Evolutionary conservation across 2,329 filamentous ascomycete species (phyloP).

Genomic region (Neofusicoccum parvum): DNA sequence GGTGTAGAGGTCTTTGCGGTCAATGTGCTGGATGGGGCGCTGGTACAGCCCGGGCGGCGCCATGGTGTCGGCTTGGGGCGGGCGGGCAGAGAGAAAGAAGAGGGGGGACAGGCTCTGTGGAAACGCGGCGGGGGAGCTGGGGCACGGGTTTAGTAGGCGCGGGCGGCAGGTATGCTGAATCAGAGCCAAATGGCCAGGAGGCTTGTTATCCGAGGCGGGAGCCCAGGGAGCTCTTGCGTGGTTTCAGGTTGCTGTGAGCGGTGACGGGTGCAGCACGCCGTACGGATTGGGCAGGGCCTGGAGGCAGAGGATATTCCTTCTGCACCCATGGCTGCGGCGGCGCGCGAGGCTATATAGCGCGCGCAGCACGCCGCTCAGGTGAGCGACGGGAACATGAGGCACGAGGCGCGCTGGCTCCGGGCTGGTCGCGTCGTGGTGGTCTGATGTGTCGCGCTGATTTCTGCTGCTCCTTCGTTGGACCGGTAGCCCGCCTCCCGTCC

Average conservation of each 20-base stretch:
- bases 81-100: not conserved
- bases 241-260: conserved; percentile 15
- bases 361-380: conserved; percentile 5
- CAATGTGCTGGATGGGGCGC: conserved; percentile 60
- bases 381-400: conserved; percentile 6
- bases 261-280: conserved; percentile 11
- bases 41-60: conserved; percentile 21
- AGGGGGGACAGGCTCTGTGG: not conserved
- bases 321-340: not conserved
- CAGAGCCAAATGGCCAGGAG: conserved; percentile 15
- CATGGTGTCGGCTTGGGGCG: not conserved
- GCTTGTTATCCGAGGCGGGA: conserved; percentile 4
- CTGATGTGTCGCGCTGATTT: conserved; percentile 10
- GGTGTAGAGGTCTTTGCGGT: conserved; percentile 71
- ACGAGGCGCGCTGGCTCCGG: conserved; percentile 7
- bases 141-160: conserved; percentile 13
- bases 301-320: not conserved
- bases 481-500: not conserved
- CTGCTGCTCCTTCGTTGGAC: conserved; percentile 20
- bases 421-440: conserved; percentile 17
- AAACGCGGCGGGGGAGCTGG: not conserved
- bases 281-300: not conserved
- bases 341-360: conserved; percentile 4
- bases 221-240: not conserved
- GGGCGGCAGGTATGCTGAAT: conserved; percentile 16